Percentiles rank a stretch among this genome's conserved stretches.
phyloP scores from a whole-genome alignment of 768 basidiomycete species.

The Rhizopogon vulgaris region DNA sequence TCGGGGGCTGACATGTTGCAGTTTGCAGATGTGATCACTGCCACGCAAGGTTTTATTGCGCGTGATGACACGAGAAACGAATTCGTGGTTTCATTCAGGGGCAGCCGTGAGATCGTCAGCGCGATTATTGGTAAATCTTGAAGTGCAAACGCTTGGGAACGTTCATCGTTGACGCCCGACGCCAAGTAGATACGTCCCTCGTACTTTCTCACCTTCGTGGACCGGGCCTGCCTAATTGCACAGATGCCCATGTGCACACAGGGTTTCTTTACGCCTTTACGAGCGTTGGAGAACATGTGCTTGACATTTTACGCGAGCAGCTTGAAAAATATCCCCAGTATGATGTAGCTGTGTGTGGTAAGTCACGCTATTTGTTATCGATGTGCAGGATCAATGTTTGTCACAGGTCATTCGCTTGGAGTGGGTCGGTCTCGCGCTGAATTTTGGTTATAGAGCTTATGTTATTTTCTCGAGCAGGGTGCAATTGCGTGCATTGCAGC shows the following conservation, averaged over 20 bases:
- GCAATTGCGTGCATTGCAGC: constrained; percentile 34
- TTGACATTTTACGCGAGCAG: constrained; percentile 24
- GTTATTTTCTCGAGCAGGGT: constrained; percentile 21
- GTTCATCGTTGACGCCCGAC: constrained; percentile 10
- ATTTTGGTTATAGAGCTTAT: background rate
- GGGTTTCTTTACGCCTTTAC: constrained; percentile 32
- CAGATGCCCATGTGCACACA: constrained; percentile 26
- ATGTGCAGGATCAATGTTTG: constrained; percentile 1
- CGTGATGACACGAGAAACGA: constrained; percentile 37
- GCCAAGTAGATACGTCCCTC: constrained; percentile 13
- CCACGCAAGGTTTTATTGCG: constrained; percentile 39
- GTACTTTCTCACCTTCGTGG: constrained; percentile 16
- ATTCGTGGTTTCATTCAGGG: constrained; percentile 36
- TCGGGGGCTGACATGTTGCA: constrained; percentile 11
- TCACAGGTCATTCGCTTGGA: constrained; percentile 36
- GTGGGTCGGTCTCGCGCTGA: constrained; percentile 10
- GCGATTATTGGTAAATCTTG: constrained; percentile 13
- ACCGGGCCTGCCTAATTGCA: constrained; percentile 17
- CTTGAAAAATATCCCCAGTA: constrained; percentile 28
- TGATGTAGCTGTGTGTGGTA: constrained; percentile 27
- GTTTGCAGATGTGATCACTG: constrained; percentile 32
- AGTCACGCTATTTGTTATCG: constrained; percentile 1
- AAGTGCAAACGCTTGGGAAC: background rate
- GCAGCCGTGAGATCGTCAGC: constrained; percentile 24
- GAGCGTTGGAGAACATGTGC: constrained; percentile 23